Evolutionary conservation across 306 rosid genomes (phyloP).

Genomic region (Cicer pinnatifidum): DNA sequence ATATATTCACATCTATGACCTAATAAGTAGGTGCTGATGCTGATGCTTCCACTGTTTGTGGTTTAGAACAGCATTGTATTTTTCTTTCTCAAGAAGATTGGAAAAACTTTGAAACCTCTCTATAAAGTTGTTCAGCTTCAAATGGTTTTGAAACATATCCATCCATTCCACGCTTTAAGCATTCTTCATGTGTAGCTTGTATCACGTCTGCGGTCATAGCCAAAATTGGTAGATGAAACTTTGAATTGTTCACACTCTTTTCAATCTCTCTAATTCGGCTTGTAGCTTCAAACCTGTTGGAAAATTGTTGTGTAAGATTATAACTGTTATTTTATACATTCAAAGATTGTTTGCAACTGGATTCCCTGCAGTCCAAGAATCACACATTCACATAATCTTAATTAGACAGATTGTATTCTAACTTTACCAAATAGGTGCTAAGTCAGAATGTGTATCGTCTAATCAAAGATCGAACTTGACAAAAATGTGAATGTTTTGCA

Average conservation of each 20-base stretch:
- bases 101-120: constrained; percentile 84
- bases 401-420: neutral
- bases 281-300: constrained; percentile 83
- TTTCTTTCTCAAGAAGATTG: constrained; percentile 48
- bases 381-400: neutral
- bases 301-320: too few species aligned
- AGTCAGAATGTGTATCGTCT: neutral
- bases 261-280: constrained; percentile 65
- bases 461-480: neutral
- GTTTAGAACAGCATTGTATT: constrained; percentile 44
- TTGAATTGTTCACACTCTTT: constrained; percentile 42
- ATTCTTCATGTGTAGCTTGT: constrained; percentile 89
- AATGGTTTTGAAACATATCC: constrained; percentile 98
- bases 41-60: constrained; percentile 34
- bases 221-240: constrained; percentile 71
- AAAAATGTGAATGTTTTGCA: neutral
- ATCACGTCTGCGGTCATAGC: constrained; percentile 99
- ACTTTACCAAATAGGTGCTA: neutral
- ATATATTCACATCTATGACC: constrained; percentile 49
- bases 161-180: constrained; percentile 77
- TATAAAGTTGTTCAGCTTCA: constrained; percentile 93
- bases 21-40: constrained; percentile 38
- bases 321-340: neutral
- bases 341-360: neutral
- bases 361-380: neutral